Percentiles rank a stretch among this genome's conserved stretches.
These are phyloP conservation scores for Gaeumannomyces sp. DNA, from an alignment of 2,329 filamentous ascomycete genomes.

Conservation along the genomic window DNA sequence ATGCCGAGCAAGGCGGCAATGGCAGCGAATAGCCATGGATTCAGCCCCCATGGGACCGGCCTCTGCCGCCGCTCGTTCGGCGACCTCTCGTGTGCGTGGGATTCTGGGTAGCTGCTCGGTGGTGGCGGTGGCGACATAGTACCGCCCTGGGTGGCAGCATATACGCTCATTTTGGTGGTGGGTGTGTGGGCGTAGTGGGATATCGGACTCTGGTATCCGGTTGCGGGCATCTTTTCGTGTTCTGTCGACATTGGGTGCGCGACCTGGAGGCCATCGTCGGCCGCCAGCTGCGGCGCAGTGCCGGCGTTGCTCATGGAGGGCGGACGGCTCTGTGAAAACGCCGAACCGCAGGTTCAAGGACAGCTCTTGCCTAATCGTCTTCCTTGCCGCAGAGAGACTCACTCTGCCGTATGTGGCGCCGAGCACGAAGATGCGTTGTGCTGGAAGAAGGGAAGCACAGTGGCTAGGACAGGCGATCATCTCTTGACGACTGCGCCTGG, in stretches of 20 bases:
- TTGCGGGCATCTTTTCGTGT: not conserved
- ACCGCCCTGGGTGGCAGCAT: not conserved
- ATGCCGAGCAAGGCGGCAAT: slow-evolving; percentile 6
- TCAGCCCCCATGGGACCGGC: not conserved
- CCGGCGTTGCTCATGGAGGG: not conserved
- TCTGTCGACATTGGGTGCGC: not conserved
- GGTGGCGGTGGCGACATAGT: not conserved
- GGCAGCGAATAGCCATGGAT: slow-evolving; percentile 5
- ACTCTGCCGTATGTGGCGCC: too few species aligned
- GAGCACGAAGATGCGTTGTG: too few species aligned
- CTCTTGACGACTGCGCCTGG: too few species aligned
- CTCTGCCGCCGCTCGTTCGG: not conserved
- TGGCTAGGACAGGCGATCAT: too few species aligned
- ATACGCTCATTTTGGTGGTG: not conserved
- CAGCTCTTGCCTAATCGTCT: too few species aligned
- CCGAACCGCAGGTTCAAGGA: too few species aligned
- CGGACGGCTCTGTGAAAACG: too few species aligned
- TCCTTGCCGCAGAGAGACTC: too few species aligned
- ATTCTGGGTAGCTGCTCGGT: not conserved
- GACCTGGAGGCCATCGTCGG: not conserved
- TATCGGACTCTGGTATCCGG: not conserved
- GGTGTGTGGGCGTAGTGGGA: not conserved
- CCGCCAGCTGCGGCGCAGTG: not conserved
- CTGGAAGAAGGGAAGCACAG: too few species aligned
- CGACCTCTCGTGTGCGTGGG: too few species aligned